Evolutionary conservation across 2,329 filamentous ascomycete species (phyloP).

Genomic region (Knufia fluminis): DNA sequence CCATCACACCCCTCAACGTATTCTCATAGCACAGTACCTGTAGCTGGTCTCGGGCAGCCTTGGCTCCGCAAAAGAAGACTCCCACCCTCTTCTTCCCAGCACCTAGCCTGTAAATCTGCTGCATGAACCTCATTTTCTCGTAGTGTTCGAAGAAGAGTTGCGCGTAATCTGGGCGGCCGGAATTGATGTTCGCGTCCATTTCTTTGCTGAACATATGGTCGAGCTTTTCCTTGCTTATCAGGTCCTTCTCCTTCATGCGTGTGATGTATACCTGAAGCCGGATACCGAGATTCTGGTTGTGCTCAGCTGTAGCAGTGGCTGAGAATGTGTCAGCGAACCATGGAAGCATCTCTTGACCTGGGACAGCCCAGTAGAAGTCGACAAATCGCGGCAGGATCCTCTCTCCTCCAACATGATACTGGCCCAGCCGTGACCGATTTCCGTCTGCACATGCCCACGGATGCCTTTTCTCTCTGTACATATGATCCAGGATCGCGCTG

Average conservation of each 20-base stretch:
- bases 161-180: neutral
- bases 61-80: slow-evolving; percentile 6
- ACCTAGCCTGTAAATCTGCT: neutral
- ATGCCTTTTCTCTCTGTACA: neutral
- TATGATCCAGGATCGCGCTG: neutral
- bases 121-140: slow-evolving; percentile 4
- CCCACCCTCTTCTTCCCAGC: neutral
- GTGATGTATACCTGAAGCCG: slow-evolving; percentile 1
- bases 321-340: slow-evolving; percentile 3
- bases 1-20: slow-evolving; percentile 4
- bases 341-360: neutral
- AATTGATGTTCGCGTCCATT: neutral
- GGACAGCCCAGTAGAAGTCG: slow-evolving; percentile 1
- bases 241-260: neutral
- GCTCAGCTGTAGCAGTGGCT: neutral
- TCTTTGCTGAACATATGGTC: neutral
- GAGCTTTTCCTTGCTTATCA: neutral
- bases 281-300: slow-evolving; percentile 1
- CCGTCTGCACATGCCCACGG: neutral
- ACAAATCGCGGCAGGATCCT: neutral
- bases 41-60: neutral
- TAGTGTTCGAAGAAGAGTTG: slow-evolving; percentile 3
- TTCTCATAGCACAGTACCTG: neutral
- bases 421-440: neutral
- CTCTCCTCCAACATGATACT: neutral